A percentile compares a stretch with the other conserved stretches of the same genome.
Evolutionary conservation across 2,329 filamentous ascomycete genomes (phyloP).

Genomic region (Juglanconis oblonga): DNA sequence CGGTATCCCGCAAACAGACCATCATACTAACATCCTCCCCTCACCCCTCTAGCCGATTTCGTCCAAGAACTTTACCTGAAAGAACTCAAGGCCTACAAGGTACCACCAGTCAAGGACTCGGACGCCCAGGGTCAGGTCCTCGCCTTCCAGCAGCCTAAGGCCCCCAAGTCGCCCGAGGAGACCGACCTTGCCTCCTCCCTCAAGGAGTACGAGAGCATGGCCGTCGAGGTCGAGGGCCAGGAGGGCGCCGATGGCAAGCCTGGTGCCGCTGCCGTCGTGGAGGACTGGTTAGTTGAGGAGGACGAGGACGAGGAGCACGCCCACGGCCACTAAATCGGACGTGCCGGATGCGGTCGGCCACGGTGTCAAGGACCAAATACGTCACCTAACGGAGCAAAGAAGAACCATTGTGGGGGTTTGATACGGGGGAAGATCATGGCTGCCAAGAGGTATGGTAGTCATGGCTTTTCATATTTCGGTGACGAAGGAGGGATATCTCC

Average conservation of each 20-base stretch:
- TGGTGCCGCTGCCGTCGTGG: slow-evolving; percentile 51
- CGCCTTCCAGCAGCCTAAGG: slow-evolving; percentile 75
- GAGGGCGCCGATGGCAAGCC: slow-evolving; percentile 55
- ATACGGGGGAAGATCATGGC: neutral
- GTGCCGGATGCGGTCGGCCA: neutral
- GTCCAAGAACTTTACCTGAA: slow-evolving; percentile 97
- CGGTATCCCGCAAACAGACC: neutral
- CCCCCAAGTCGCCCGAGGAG: slow-evolving; percentile 90
- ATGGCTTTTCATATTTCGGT: neutral
- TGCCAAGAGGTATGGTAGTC: no score
- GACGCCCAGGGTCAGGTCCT: slow-evolving; percentile 91
- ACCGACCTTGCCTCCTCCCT: slow-evolving; percentile 86
- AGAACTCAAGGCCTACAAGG: slow-evolving; percentile 95
- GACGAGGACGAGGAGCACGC: slow-evolving; percentile 49
- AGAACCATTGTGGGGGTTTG: neutral
- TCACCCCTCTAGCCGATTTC: slow-evolving; percentile 70
- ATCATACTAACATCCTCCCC: slow-evolving; percentile 24
- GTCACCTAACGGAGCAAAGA: neutral
- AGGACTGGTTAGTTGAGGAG: slow-evolving; percentile 84
- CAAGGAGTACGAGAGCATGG: slow-evolving; percentile 90
- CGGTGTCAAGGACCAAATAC: neutral
- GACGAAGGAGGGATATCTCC: neutral
- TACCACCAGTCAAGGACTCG: slow-evolving; percentile 74
- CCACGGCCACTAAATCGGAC: slow-evolving; percentile 42
- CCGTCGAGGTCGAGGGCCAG: slow-evolving; percentile 91